These are phyloP conservation scores for Venturia pyrina DNA, from an alignment of 2,329 filamentous ascomycete species.

Conservation along the genomic window DNA sequence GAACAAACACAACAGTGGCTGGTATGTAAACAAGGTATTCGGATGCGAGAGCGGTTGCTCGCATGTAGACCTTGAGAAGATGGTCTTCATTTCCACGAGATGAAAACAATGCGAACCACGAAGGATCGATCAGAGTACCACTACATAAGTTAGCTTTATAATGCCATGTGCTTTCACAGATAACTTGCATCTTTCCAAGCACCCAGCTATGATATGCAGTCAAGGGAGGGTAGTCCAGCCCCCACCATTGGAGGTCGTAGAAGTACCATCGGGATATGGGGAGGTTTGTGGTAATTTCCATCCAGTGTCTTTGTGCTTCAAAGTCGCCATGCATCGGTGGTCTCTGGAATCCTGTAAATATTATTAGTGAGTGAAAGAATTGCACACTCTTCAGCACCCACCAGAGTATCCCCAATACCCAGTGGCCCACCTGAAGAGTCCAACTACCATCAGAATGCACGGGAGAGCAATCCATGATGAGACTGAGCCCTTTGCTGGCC, in stretches of 20 bases:
- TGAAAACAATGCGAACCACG: slow-evolving; percentile 78
- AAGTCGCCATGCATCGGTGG: slow-evolving; percentile 96
- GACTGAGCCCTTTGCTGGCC: slow-evolving; percentile 72
- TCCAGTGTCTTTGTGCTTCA: slow-evolving; percentile 97
- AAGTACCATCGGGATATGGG: slow-evolving; percentile 96
- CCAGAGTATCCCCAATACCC: slow-evolving; percentile 94
- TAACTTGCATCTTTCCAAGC: slow-evolving; percentile 65
- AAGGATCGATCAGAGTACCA: slow-evolving; percentile 64
- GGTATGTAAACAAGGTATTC: slow-evolving; percentile 88
- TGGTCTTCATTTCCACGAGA: slow-evolving; percentile 76
- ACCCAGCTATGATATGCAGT: slow-evolving; percentile 98
- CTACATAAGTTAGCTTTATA: slow-evolving; percentile 24
- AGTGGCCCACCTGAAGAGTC: slow-evolving; percentile 85
- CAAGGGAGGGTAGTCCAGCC: slow-evolving; percentile 91
- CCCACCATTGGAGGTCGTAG: slow-evolving; percentile 95
- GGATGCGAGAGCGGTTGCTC: slow-evolving; percentile 78
- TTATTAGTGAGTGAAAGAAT: slow-evolving; percentile 10
- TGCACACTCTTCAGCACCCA: slow-evolving; percentile 27
- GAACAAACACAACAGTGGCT: slow-evolving; percentile 73
- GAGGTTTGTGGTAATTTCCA: slow-evolving; percentile 86
- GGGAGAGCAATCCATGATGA: slow-evolving; percentile 92
- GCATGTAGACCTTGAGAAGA: slow-evolving; percentile 87
- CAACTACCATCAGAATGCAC: slow-evolving; percentile 77
- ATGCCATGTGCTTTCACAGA: background rate
- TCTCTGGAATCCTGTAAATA: slow-evolving; percentile 55